Evolutionary conservation across 192 early-diverging fungal genomes (phyloP).

Genomic region (Rhizophagus prolifer): DNA sequence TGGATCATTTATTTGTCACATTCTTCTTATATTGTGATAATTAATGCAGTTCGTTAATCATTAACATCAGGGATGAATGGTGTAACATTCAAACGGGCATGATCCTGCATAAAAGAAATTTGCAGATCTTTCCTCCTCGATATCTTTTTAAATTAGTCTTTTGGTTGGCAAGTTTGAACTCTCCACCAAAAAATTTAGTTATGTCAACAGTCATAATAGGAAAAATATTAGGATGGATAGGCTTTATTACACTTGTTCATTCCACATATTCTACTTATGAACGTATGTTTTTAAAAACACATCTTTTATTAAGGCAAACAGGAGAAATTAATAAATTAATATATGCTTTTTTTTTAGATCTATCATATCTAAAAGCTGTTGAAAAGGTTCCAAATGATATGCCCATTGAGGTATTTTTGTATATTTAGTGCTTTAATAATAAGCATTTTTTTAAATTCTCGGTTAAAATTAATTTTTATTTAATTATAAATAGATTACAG

Average conservation of each 20-base stretch:
- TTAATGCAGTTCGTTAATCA: no score
- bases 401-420: constrained; percentile 41
- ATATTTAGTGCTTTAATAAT: neutral
- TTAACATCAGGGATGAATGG: no score
- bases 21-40: no score
- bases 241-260: constrained; percentile 39
- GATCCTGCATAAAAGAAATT: no score
- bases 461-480: neutral
- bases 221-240: constrained; percentile 30
- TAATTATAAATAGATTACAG: constrained; percentile 39
- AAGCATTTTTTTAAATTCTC: neutral
- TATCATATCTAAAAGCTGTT: constrained; percentile 48
- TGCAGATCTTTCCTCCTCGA: no score
- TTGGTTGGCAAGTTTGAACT: no score
- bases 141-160: no score
- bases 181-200: neutral
- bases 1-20: no score
- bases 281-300: constrained; percentile 32
- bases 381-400: constrained; percentile 36
- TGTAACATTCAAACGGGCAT: no score
- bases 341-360: constrained; percentile 32
- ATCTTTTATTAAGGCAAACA: no score
- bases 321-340: neutral
- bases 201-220: constrained; percentile 9
- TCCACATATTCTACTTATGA: constrained; percentile 52